A percentile compares a stretch with the other conserved stretches of the same genome.
phyloP scores from a whole-genome alignment of 495 filamentous ascomycete species.

The Aspergillus coremiiformis region DNA sequence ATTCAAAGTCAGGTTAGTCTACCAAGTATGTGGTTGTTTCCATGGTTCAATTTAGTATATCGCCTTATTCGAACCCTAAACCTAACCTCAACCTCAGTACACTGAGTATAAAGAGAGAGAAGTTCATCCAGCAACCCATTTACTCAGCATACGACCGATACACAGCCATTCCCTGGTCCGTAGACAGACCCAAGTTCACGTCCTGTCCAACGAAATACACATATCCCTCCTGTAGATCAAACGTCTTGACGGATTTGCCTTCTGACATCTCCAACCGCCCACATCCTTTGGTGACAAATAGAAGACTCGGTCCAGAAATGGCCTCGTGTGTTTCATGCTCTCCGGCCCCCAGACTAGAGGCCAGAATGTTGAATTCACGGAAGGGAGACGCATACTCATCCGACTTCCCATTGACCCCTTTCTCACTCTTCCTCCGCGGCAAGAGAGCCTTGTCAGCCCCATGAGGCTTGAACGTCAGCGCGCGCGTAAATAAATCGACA shows the following conservation, averaged over 20 bases:
- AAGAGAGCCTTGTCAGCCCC: constrained; percentile 46
- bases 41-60: not conserved
- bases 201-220: constrained; percentile 65
- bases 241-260: constrained; percentile 37
- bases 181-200: constrained; percentile 42
- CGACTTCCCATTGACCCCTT: constrained; percentile 51
- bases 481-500: constrained; percentile 53
- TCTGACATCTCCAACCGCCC: constrained; percentile 49
- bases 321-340: constrained; percentile 52
- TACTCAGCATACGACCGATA: constrained; percentile 51
- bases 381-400: constrained; percentile 60
- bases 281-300: constrained; percentile 56
- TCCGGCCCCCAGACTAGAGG: constrained; percentile 46
- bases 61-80: not conserved
- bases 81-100: not conserved
- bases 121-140: not conserved
- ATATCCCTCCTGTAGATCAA: constrained; percentile 52
- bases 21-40: no score
- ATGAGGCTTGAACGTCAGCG: constrained; percentile 57
- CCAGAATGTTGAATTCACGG: constrained; percentile 65
- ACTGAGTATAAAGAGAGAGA: not conserved
- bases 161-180: constrained; percentile 44
- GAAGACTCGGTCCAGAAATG: constrained; percentile 55
- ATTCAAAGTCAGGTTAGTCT: no score
- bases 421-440: constrained; percentile 37